A percentile compares a stretch with the other conserved stretches of the same genome.
Evolutionary conservation across 768 basidiomycete genomes (phyloP).

Genomic region (Agaricus bisporus): DNA sequence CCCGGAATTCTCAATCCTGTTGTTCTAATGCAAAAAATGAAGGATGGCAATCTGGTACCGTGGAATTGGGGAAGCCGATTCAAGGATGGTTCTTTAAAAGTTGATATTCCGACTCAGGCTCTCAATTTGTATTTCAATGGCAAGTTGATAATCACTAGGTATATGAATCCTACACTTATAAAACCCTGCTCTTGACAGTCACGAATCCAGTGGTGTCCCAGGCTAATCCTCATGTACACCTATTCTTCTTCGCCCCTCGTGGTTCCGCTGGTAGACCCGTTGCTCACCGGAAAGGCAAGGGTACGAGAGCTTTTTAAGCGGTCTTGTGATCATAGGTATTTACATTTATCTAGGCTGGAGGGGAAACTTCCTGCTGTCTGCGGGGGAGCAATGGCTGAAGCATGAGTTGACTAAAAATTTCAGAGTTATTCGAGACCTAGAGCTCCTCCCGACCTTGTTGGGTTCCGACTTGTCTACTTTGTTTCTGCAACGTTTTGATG

Average conservation of each 20-base stretch:
- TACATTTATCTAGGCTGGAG: slow-evolving; percentile 63
- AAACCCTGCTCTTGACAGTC: slow-evolving; percentile 34
- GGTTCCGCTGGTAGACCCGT: slow-evolving; percentile 92
- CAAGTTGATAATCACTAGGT: slow-evolving; percentile 17
- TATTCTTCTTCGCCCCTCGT: slow-evolving; percentile 91
- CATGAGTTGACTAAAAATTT: slow-evolving; percentile 96
- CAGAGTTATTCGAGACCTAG: slow-evolving; percentile 95
- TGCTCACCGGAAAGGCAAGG: slow-evolving; percentile 90
- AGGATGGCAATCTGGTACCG: slow-evolving; percentile 72
- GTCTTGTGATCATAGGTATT: slow-evolving; percentile 16
- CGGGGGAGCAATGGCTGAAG: slow-evolving; percentile 92
- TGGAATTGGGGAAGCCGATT: slow-evolving; percentile 96
- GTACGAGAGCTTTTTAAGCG: slow-evolving; percentile 24
- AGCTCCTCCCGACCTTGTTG: slow-evolving; percentile 86
- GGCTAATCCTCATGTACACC: slow-evolving; percentile 86
- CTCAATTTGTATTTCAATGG: slow-evolving; percentile 89
- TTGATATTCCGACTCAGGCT: slow-evolving; percentile 91
- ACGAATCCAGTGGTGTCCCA: slow-evolving; percentile 93
- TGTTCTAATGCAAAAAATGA: slow-evolving; percentile 88
- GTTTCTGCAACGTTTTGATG: slow-evolving; percentile 92
- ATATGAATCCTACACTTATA: slow-evolving; percentile 1
- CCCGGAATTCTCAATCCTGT: slow-evolving; percentile 95
- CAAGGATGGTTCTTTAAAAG: slow-evolving; percentile 88
- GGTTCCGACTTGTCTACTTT: slow-evolving; percentile 97
- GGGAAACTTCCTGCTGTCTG: slow-evolving; percentile 89